phyloP scores from a whole-genome alignment of 1,284 basidiomycete species.

The Peniophora sp. region DNA sequence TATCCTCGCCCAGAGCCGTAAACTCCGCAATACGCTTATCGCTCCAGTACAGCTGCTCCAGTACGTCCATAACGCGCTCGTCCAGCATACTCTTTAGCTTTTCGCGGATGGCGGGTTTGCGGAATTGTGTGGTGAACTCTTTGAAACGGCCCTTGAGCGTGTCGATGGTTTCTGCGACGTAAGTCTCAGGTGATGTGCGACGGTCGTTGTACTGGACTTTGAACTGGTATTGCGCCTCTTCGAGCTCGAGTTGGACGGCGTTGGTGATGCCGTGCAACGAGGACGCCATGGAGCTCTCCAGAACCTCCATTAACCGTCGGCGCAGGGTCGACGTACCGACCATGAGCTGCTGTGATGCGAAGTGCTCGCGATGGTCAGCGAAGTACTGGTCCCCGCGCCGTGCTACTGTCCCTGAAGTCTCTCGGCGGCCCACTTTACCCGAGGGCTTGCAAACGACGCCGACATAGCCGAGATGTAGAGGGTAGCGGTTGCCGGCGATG shows the following conservation, averaged over 20 bases:
- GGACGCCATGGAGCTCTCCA: constrained; percentile 96
- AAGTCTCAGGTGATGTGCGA: constrained; percentile 90
- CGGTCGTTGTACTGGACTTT: constrained; percentile 99
- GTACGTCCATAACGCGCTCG: constrained; percentile 93
- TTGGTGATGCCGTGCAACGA: constrained; percentile 94
- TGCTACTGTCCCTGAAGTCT: constrained; percentile 44
- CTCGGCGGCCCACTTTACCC: constrained; percentile 36
- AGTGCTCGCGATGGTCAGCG: constrained; percentile 61
- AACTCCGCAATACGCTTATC: constrained; percentile 83
- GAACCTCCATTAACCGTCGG: constrained; percentile 87
- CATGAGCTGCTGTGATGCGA: constrained; percentile 69
- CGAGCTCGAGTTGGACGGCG: constrained; percentile 92
- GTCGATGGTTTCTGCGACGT: constrained; percentile 96
- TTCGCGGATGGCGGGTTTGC: constrained; percentile 81
- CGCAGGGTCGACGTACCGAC: constrained; percentile 88
- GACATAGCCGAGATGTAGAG: constrained; percentile 95
- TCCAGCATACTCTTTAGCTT: constrained; percentile 91
- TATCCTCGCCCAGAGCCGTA: constrained; percentile 61
- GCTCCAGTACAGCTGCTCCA: constrained; percentile 96
- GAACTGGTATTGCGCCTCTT: constrained; percentile 97
- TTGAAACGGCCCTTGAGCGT: constrained; percentile 88
- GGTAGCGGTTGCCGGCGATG: constrained; percentile 87
- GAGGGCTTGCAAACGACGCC: constrained; percentile 90
- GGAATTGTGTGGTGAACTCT: constrained; percentile 79
- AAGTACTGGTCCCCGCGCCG: constrained; percentile 82